Evolutionary conservation across 2,329 filamentous ascomycete species (phyloP), one percentile per base, ranked within the genome.

Genomic region (Sporothrix humicola): DNA sequence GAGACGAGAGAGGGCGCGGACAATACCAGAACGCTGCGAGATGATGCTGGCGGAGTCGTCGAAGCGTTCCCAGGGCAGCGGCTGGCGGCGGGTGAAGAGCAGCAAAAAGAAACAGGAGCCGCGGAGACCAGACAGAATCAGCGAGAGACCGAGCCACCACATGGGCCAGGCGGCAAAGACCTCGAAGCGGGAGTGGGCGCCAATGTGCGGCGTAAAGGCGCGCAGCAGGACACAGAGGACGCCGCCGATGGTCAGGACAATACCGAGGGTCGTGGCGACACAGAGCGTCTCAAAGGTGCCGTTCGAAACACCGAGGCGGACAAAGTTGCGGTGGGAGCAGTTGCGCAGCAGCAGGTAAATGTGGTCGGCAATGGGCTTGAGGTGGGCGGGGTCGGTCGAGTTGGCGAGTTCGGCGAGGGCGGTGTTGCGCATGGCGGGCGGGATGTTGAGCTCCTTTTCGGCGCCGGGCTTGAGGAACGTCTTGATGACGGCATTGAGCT

Each of bases 261-360:
- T 82, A 7, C 84, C 84, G 8, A 85, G 78, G 1, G 80, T 77
- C 0, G 84, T 85, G 1, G 84, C 84, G 44, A 84, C 81, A 79
- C 84, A 86, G 12, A 86, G 76, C 1, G 85, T 86, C 78, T 86
- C 84, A 71, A 85, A 83, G 2, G 84, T 86, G 52, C 85, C 85
- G 77, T 86, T 87, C 77, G 83, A 86, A 48, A 88, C 84, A 74
- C 86, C 87, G 7, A 89, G 81, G 54, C 86, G 84, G 63, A 88
- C 81, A 76, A 89, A 85, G 78, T 85, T 83, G 72, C 85, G 81
- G 77, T 85, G 81, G 23, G 84, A 86, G 80, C 85, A 86, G 78
- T 83, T 85, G 73, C 81, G 82, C 20, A 86, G 81, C 44, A 86
- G 82, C 46, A 81, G 78, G 76, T 85, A 84, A 52, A 84, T 82